Evolutionary conservation across 2,329 filamentous ascomycete species (phyloP).

Genomic region (Sporothrix pallida): DNA sequence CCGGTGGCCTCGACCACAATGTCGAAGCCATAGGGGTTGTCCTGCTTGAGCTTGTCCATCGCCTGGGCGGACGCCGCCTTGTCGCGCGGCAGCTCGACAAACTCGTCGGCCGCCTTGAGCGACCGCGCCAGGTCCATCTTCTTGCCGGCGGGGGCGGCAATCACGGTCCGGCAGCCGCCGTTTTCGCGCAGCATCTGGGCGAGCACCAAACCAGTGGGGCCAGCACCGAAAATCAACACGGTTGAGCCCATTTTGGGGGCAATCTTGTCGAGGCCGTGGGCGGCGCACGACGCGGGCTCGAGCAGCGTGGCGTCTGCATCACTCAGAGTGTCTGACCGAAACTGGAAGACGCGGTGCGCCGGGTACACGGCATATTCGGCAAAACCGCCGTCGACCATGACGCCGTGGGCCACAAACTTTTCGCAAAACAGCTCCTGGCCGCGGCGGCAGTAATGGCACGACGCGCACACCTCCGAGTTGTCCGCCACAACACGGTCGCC

Average conservation of each 20-base stretch:
- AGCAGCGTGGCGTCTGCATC: constrained; percentile 73
- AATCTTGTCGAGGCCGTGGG: constrained; percentile 72
- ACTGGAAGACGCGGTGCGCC: constrained; percentile 65
- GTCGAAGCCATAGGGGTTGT: constrained; percentile 75
- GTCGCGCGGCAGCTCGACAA: constrained; percentile 59
- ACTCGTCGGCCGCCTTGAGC: constrained; percentile 60
- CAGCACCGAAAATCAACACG: constrained; percentile 51
- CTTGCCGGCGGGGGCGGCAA: constrained; percentile 70
- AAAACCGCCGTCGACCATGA: constrained; percentile 73
- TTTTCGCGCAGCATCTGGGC: constrained; percentile 49
- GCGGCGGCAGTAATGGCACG: constrained; percentile 75
- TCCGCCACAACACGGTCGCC: constrained; percentile 69
- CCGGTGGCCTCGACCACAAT: constrained; percentile 74
- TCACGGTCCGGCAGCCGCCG: constrained; percentile 63
- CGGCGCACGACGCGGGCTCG: constrained; percentile 73
- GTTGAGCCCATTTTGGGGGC: constrained; percentile 32
- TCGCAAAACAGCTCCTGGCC: constrained; percentile 72
- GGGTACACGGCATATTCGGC: constrained; percentile 69
- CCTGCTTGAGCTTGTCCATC: constrained; percentile 64
- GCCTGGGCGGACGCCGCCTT: constrained; percentile 58
- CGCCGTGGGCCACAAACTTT: constrained; percentile 61
- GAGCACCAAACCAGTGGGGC: constrained; percentile 50
- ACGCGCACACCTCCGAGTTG: constrained; percentile 70
- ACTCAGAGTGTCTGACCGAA: constrained; percentile 61
- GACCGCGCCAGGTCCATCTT: constrained; percentile 73